A percentile compares a stretch with the other conserved stretches of the same genome.
phyloP scores from a whole-genome alignment of 2,329 filamentous ascomycete species.

The Epichloe gansuensis region DNA sequence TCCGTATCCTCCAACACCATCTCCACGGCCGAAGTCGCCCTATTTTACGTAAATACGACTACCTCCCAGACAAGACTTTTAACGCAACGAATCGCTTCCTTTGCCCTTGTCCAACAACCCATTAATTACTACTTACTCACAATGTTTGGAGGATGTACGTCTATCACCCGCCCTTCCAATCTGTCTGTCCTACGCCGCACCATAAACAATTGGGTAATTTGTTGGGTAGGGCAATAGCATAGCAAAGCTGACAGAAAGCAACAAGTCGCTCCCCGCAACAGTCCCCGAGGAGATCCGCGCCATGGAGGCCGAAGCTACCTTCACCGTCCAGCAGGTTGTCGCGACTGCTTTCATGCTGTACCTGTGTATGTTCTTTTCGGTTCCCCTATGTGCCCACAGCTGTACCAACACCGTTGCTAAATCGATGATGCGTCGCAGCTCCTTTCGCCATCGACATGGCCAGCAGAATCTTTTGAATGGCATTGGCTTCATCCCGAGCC shows the following conservation, averaged over 20 bases:
- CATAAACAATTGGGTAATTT: not conserved
- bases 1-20: not conserved
- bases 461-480: constrained; percentile 28
- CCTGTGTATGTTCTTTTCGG: constrained; percentile 47
- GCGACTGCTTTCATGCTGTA: constrained; percentile 59
- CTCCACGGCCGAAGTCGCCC: constrained; percentile 11
- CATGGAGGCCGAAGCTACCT: constrained; percentile 55
- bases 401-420: not conserved
- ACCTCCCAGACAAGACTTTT: not conserved
- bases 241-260: constrained; percentile 11
- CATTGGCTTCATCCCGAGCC: not conserved
- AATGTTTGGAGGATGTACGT: constrained; percentile 31
- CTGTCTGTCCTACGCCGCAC: not conserved
- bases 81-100: not conserved
- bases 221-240: constrained; percentile 4
- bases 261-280: constrained; percentile 57
- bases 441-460: constrained; percentile 46
- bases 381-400: not conserved
- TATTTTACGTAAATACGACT: constrained; percentile 12
- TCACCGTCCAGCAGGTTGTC: constrained; percentile 55
- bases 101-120: not conserved
- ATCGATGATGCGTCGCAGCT: constrained; percentile 24
- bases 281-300: constrained; percentile 57
- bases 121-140: not conserved
- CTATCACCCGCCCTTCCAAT: not conserved